Base-by-base conservation (phyloP, 352 stramenopile genomes). In the Globisporangium recalcitrans region DNA sequence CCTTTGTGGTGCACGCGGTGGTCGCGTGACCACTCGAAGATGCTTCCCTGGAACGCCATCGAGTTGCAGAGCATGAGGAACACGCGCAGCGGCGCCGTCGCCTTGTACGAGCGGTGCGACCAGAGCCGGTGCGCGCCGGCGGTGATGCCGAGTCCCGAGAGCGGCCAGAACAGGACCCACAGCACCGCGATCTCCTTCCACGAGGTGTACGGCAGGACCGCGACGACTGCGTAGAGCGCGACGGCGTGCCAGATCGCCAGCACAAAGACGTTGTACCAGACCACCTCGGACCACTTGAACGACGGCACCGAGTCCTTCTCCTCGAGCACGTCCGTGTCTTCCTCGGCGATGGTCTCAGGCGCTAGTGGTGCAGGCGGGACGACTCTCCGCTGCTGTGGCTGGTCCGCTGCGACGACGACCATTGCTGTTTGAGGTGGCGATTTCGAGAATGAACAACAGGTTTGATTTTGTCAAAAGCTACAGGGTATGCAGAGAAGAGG, bases 1-100 rank as follows among this genome's bases (percentile, higher is more conserved):
- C 97, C 94, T 77, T 99, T 99, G 90, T 99, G 97, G 77, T 99
- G 97, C 46, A 99, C 96, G 52, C 97, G 93, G 82, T 99, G 97
- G 77, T 99, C 97, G 49, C 97, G 95, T 19, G 95, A 90, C 97
- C 97, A 99, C 75, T 99, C 95, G 68, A 96, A 99, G 72, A 99
- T 99, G 58, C 78, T 96, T 34, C 97, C 97, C 79, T 99, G 71
- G 65, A 91, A 91, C 55, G 97, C 96, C 78, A 99, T 98, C 49
- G 95, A 98, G 80, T 99, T 99, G 72, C 82, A 96, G 32, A 99
- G 83, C 97, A 99, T 99, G 61, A 99, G 85, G 68, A 98, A 93
- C 59, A 98, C 73, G 53, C 96, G 88, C 22, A 98, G 72, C 11
- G 81, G 78, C 36, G 89, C 85, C 49, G 87, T 83, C 8, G 96